Percentiles rank a stretch among this genome's conserved stretches.
phyloP scores from a whole-genome alignment of 148 eudicot genomes.

The Rhododendron kiyosumense region DNA sequence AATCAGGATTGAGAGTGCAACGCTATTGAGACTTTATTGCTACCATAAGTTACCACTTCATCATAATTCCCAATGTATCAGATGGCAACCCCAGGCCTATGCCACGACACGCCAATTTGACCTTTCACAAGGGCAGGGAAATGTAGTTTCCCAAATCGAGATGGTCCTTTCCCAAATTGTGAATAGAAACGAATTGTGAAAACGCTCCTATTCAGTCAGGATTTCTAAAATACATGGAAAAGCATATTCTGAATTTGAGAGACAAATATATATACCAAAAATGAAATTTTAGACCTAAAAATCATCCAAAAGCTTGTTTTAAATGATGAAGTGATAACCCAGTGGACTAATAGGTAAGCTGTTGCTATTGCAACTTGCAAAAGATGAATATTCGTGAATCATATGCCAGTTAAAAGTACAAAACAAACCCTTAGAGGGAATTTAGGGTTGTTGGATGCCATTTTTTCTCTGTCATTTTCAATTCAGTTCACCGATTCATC shows the following conservation, averaged over 20 bases:
- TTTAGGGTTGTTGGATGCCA: neutral
- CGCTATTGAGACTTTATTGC: neutral
- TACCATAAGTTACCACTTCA: neutral
- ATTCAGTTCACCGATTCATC: neutral
- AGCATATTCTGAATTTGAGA: neutral
- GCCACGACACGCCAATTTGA: neutral
- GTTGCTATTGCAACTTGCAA: neutral
- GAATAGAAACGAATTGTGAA: no score
- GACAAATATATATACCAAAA: neutral
- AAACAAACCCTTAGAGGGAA: neutral
- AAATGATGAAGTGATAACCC: neutral
- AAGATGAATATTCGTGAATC: neutral
- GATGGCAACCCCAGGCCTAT: neutral
- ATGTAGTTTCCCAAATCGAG: neutral
- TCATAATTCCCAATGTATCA: neutral
- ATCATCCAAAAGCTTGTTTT: neutral
- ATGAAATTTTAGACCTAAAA: neutral
- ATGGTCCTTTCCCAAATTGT: neutral
- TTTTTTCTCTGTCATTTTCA: no score
- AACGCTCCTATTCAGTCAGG: neutral
- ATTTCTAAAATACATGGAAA: neutral
- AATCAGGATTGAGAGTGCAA: neutral
- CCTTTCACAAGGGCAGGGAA: neutral
- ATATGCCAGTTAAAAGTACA: neutral
- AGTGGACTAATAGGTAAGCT: neutral